A percentile compares a stretch with the other conserved stretches of the same genome.
These are phyloP conservation scores for Diaporthe velutina DNA, from an alignment of 2,329 filamentous ascomycete genomes.

Conservation along the genomic window DNA sequence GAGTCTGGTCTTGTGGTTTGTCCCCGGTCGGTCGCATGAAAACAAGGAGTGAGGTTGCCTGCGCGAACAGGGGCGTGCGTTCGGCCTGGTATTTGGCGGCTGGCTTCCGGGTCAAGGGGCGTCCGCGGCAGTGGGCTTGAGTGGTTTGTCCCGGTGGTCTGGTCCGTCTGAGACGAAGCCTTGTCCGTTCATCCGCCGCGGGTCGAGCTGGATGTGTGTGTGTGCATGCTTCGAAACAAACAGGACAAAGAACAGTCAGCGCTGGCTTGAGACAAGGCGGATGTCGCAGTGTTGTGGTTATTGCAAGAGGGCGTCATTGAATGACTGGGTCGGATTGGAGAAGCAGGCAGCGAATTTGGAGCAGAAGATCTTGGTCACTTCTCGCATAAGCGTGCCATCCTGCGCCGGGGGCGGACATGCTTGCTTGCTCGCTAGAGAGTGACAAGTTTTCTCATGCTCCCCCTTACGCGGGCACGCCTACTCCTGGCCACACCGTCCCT, in stretches of 20 bases:
- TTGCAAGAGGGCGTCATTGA: not conserved
- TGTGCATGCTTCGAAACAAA: not conserved
- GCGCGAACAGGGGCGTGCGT: no score
- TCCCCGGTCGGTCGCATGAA: not conserved
- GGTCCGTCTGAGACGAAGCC: not conserved
- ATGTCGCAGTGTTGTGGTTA: not conserved
- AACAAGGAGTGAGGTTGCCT: not conserved
- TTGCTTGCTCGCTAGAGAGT: no score
- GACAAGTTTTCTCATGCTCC: no score
- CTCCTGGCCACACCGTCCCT: not conserved
- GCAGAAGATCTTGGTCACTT: not conserved
- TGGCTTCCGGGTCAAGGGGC: not conserved
- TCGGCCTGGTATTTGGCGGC: not conserved
- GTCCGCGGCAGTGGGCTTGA: not conserved
- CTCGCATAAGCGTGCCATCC: not conserved
- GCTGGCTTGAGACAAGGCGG: not conserved
- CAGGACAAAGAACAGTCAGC: conserved; percentile 11
- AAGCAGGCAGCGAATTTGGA: not conserved
- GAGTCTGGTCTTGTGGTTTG: not conserved
- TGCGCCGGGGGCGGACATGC: not conserved
- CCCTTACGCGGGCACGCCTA: no score
- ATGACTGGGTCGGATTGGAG: no score
- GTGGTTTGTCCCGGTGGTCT: not conserved
- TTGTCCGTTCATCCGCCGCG: not conserved
- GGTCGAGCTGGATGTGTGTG: not conserved